phyloP scores from a whole-genome alignment of 2,329 filamentous ascomycete genomes.

The Boeremia lycopersici region DNA sequence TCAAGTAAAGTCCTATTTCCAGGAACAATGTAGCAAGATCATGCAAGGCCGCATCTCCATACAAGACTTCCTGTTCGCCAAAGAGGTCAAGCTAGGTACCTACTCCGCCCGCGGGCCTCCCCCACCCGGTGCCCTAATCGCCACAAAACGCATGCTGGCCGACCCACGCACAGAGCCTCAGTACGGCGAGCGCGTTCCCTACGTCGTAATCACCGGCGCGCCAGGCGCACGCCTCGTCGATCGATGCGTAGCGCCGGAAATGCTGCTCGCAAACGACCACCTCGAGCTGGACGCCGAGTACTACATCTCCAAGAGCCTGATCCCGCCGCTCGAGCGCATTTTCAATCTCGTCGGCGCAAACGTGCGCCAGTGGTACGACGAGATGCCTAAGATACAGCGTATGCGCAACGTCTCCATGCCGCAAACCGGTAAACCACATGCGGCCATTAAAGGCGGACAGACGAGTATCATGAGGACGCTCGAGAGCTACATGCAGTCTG shows the following conservation, averaged over 20 bases:
- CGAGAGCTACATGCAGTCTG: slow-evolving; percentile 90
- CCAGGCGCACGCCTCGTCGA: slow-evolving; percentile 86
- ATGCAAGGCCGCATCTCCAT: slow-evolving; percentile 87
- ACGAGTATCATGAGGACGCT: slow-evolving; percentile 69
- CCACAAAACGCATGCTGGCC: slow-evolving; percentile 81
- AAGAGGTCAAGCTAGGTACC: slow-evolving; percentile 86
- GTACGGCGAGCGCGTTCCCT: slow-evolving; percentile 93
- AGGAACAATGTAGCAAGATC: slow-evolving; percentile 87
- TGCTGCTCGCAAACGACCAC: slow-evolving; percentile 75
- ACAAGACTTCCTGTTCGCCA: slow-evolving; percentile 95
- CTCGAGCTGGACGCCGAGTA: slow-evolving; percentile 90
- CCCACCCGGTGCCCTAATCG: slow-evolving; percentile 87
- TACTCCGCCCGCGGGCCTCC: slow-evolving; percentile 82
- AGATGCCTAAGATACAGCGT: slow-evolving; percentile 90
- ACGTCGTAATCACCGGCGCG: slow-evolving; percentile 87
- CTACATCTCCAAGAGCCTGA: slow-evolving; percentile 94
- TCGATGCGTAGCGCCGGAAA: slow-evolving; percentile 86
- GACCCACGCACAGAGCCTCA: slow-evolving; percentile 89
- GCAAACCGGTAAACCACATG: slow-evolving; percentile 18
- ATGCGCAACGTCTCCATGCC: slow-evolving; percentile 64
- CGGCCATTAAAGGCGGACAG: slow-evolving; percentile 29
- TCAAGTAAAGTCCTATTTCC: slow-evolving; percentile 88
- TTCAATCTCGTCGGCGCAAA: slow-evolving; percentile 96
- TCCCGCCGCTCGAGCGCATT: slow-evolving; percentile 92
- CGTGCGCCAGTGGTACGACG: slow-evolving; percentile 88